phyloP scores from a whole-genome alignment of 768 basidiomycete species.

The Cystofilobasidium bisporidii region DNA sequence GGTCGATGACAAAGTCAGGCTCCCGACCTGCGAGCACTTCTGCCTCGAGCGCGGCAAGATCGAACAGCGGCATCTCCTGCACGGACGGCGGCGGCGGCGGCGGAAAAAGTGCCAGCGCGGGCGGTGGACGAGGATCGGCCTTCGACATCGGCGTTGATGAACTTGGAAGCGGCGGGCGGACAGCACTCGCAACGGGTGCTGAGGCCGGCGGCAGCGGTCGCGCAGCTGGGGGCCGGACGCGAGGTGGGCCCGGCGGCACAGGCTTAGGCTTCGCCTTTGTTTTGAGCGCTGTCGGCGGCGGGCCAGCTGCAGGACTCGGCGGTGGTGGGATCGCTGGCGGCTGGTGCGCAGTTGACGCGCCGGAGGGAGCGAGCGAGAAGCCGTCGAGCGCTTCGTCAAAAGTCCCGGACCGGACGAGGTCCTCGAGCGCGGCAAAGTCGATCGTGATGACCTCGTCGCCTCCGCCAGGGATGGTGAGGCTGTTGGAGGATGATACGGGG shows the following conservation, averaged over 20 bases:
- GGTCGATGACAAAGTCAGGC: neutral
- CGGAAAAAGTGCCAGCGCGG: neutral
- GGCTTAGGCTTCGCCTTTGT: neutral
- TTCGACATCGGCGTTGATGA: too few relatives aligned
- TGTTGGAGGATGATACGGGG: neutral
- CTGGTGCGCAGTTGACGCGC: neutral
- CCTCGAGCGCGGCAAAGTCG: constrained; percentile 3
- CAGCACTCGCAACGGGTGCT: too few relatives aligned
- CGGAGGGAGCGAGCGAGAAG: neutral
- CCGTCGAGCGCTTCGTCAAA: neutral
- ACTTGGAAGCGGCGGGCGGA: too few relatives aligned
- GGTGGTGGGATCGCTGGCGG: neutral
- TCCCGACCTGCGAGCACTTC: neutral
- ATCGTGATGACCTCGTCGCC: neutral
- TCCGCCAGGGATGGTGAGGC: neutral
- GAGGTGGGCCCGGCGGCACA: neutral
- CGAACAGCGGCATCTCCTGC: neutral
- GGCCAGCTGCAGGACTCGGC: neutral
- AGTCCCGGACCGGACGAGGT: neutral
- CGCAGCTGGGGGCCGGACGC: too few relatives aligned
- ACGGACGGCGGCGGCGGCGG: neutral
- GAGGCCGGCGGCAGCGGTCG: neutral
- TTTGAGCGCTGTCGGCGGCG: neutral
- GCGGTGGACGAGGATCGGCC: neutral
- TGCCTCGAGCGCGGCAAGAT: constrained; percentile 9